Base-by-base conservation (phyloP, 495 filamentous ascomycete genomes). In the Talaromyces stipitatus region DNA sequence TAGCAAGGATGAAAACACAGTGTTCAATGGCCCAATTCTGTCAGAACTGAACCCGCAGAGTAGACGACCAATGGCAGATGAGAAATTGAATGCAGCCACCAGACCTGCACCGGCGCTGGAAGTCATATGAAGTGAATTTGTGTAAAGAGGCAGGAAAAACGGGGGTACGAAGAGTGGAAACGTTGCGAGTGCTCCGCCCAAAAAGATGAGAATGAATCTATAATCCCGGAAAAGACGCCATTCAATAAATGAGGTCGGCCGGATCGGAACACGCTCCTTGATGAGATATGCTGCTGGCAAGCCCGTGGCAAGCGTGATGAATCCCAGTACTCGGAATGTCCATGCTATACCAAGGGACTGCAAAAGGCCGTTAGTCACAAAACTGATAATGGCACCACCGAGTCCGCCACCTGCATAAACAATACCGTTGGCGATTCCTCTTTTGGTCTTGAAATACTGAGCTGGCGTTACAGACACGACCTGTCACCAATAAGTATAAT, bases 101-200 rank as follows among this genome's bases (percentile, higher is more conserved):
- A 83, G 62, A 38, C 71, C 78, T 1, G 81, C 80, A 1, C 81
- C 81, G 0, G 71, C 73, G 20, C 68, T 69, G 12, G 80, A 72
- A 1, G 70, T 67, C 41, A 82, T 64, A 2, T 76, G 75, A 4
- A 80, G 58, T 0, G 76, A 77, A 23, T 71, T 58, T 26, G 71
- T 72, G 54, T 75, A 79, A 4, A 78, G 64, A 0, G 83, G 82
- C 1, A 85, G 63, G 62, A 82, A 84, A 66, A 82, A 84, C 0
- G 82, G 78, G 0, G 82, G 82, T 2, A 85, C 81, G 51, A 83
- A 77, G 8, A 85, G 72, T 0, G 82, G 77, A 61, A 85, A 85
- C 18, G 80, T 83, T 2, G 72, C 82, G n/a, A 85, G 78, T 2
- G 76, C 79, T 2, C 79, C 79, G 2, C 73, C 73, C 4, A 78